Conservation (phyloP, 352 stramenopile genomes). For the Thraustochytrium striatum region DNA sequence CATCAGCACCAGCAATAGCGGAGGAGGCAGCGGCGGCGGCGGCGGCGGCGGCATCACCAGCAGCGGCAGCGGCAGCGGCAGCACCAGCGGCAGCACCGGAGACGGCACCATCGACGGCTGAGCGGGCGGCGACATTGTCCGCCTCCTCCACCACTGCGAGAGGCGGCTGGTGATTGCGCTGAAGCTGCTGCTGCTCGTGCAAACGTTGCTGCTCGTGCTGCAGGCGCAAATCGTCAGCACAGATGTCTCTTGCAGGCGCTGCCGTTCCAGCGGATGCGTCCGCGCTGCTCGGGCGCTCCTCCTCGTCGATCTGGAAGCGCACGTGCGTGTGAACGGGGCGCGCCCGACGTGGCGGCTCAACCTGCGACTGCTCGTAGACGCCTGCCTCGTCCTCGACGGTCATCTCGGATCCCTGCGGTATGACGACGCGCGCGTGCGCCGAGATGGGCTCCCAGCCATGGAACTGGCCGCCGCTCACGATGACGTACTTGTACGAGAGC, state of each 20-base stretch:
- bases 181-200: background rate
- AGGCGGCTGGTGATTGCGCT: background rate
- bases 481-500: slow-evolving; percentile 79
- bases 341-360: background rate
- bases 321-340: background rate
- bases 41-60: too few relatives aligned
- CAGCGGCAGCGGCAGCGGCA: too few relatives aligned
- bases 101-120: too few relatives aligned
- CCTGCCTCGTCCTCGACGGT: slow-evolving; percentile 61
- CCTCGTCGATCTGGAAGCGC: background rate
- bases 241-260: background rate
- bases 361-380: slow-evolving; percentile 12
- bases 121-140: too few relatives aligned
- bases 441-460: slow-evolving; percentile 72
- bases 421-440: slow-evolving; percentile 65
- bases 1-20: too few relatives aligned
- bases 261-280: background rate
- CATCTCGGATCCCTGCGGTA: slow-evolving; percentile 73
- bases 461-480: slow-evolving; percentile 74
- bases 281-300: background rate
- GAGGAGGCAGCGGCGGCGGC: too few relatives aligned
- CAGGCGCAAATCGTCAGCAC: background rate
- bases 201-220: background rate
- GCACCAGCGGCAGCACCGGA: too few relatives aligned
- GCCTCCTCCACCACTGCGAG: background rate